Conservation (phyloP, 2,329 filamentous ascomycete genomes). For the Paramyrothecium sp. region DNA sequence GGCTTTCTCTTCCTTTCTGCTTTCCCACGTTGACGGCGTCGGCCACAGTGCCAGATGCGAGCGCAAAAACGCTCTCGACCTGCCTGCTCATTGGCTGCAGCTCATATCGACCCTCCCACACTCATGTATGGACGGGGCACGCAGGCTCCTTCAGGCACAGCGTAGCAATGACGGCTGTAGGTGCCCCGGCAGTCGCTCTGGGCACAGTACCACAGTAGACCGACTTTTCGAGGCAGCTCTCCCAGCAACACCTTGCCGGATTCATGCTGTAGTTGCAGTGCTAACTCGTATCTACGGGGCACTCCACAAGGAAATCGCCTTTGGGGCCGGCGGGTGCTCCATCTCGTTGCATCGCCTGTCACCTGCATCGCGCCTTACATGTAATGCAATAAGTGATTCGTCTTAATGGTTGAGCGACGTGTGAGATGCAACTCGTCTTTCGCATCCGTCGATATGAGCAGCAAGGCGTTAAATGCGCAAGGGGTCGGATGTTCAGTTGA, state of each 20-base stretch:
- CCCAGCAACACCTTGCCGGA: neutral
- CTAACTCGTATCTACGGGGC: neutral
- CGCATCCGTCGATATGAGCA: neutral
- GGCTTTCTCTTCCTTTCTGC: no score
- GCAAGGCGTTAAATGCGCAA: neutral
- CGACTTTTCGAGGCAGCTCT: neutral
- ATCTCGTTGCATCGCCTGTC: neutral
- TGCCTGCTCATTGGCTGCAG: neutral
- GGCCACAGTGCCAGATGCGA: neutral
- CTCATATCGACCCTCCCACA: neutral
- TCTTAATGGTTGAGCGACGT: neutral
- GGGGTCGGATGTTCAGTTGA: neutral
- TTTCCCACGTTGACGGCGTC: neutral
- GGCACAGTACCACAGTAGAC: neutral
- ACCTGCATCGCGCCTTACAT: neutral
- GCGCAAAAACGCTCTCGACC: neutral
- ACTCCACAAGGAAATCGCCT: neutral
- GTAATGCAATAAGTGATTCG: neutral
- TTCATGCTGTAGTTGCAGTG: neutral
- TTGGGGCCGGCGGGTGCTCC: neutral
- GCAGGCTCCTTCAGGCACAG: neutral
- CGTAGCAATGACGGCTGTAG: neutral
- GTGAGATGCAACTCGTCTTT: no score
- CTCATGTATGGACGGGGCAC: neutral
- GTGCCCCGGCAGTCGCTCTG: neutral